Evolutionary conservation across 169 alveolate genomes (phyloP).

Genomic region (Eimeria brunetti): DNA sequence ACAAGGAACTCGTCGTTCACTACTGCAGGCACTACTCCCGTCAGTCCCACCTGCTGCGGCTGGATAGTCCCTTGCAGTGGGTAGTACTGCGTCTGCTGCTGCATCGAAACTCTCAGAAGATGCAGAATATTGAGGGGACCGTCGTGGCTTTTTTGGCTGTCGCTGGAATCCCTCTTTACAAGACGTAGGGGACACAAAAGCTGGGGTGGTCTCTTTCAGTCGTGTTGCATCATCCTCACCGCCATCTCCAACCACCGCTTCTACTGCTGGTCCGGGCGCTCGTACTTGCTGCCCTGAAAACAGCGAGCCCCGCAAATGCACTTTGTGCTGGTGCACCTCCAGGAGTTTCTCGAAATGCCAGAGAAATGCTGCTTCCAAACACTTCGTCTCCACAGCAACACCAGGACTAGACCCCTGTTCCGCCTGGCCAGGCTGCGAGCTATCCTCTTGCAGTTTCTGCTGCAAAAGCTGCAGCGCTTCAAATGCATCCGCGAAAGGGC

Average conservation of each 20-base stretch:
- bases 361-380: constrained; percentile 13
- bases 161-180: background rate
- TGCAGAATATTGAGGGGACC: background rate
- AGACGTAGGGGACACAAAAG: background rate
- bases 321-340: background rate
- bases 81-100: background rate
- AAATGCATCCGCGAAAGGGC: constrained; percentile 47
- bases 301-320: background rate
- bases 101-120: no score
- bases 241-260: background rate
- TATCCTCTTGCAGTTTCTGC: constrained; percentile 39
- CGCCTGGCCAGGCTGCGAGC: background rate
- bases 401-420: background rate
- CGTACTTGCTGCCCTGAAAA: background rate
- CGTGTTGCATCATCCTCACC: constrained; percentile 1
- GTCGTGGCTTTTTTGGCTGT: background rate
- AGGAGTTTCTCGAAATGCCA: constrained; percentile 17
- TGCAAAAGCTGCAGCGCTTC: constrained; percentile 35
- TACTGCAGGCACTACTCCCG: background rate
- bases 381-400: background rate
- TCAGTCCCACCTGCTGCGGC: background rate
- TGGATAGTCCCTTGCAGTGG: background rate
- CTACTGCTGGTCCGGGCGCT: constrained; percentile 24
- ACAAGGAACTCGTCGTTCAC: background rate
- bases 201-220: background rate